Percentiles rank a stretch among this genome's conserved stretches.
Evolutionary conservation across 805 yeast genomes (phyloP).

Genomic region (Yamadazyma takamatsuzukensis): DNA sequence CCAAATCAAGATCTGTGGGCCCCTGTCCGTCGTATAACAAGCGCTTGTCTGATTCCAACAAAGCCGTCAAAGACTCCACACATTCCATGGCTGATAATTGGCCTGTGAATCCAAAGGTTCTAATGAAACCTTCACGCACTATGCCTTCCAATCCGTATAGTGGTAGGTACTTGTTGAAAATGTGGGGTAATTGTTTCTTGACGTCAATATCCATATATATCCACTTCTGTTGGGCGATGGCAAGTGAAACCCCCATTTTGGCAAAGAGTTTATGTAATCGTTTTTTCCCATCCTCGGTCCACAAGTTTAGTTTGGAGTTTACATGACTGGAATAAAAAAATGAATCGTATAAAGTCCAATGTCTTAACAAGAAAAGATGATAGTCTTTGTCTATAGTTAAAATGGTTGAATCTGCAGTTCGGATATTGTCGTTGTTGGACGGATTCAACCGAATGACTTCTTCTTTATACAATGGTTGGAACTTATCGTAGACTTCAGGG

Average conservation of each 20-base stretch:
- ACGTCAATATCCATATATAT: slow-evolving; percentile 78
- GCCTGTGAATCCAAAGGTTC: slow-evolving; percentile 86
- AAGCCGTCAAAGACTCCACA: slow-evolving; percentile 82
- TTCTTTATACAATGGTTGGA: slow-evolving; percentile 73
- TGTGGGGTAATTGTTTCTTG: slow-evolving; percentile 66
- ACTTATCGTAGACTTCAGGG: slow-evolving; percentile 68
- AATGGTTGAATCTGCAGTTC: slow-evolving; percentile 40
- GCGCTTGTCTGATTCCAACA: slow-evolving; percentile 62
- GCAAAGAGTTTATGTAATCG: slow-evolving; percentile 89
- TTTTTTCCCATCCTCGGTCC: slow-evolving; percentile 91
- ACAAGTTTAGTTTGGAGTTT: slow-evolving; percentile 78
- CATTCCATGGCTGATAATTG: slow-evolving; percentile 88
- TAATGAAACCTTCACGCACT: slow-evolving; percentile 78
- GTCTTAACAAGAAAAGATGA: slow-evolving; percentile 79
- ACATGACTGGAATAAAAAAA: slow-evolving; percentile 89
- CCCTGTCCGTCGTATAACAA: slow-evolving; percentile 15
- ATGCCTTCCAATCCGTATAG: slow-evolving; percentile 80
- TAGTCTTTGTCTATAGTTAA: slow-evolving; percentile 78
- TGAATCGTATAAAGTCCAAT: slow-evolving; percentile 90
- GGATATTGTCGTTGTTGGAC: slow-evolving; percentile 24
- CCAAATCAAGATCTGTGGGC: slow-evolving; percentile 12
- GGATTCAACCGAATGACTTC: slow-evolving; percentile 72
- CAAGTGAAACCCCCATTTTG: slow-evolving; percentile 89
- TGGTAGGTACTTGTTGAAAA: slow-evolving; percentile 67
- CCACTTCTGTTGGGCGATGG: slow-evolving; percentile 91